phyloP scores from a whole-genome alignment of 371 early-diverging fungal genomes.

The Apophysomyces elegans region DNA sequence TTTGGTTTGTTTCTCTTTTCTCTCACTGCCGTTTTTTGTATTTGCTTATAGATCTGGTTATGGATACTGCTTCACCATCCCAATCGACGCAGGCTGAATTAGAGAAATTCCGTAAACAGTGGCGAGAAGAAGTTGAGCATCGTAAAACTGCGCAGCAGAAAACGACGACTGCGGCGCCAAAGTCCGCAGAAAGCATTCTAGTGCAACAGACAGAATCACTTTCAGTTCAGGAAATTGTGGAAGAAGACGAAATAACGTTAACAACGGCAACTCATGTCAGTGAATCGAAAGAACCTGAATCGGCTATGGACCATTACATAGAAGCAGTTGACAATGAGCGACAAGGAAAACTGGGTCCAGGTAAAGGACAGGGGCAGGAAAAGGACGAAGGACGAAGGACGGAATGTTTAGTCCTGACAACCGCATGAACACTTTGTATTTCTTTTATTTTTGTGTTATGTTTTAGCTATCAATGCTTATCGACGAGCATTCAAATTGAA shows the following conservation, averaged over 20 bases:
- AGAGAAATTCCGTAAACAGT: constrained; percentile 50
- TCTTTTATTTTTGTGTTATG: background rate
- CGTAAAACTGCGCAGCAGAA: constrained; percentile 16
- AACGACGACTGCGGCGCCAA: constrained; percentile 13
- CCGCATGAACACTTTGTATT: background rate
- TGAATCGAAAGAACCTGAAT: constrained; percentile 4
- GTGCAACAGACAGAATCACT: constrained; percentile 12
- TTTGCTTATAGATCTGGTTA: background rate
- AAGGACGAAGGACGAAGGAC: background rate
- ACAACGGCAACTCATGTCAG: constrained; percentile 6
- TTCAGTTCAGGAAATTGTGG: constrained; percentile 15
- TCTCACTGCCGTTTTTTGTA: background rate
- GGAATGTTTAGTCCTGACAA: background rate
- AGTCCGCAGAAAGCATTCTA: constrained; percentile 12
- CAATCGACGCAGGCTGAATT: constrained; percentile 27
- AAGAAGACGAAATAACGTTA: constrained; percentile 12
- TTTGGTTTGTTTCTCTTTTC: background rate
- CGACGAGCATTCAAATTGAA: constrained; percentile 58
- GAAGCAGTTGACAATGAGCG: constrained; percentile 53
- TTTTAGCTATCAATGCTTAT: constrained; percentile 53
- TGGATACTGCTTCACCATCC: background rate
- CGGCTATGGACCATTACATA: constrained; percentile 55
- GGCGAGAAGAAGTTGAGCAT: constrained; percentile 47
- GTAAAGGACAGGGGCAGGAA: constrained; percentile 23
- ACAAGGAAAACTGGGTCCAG: constrained; percentile 56